Conservation (phyloP, 1,139 yeast species). For the Debaryomyces singareniensis region DNA sequence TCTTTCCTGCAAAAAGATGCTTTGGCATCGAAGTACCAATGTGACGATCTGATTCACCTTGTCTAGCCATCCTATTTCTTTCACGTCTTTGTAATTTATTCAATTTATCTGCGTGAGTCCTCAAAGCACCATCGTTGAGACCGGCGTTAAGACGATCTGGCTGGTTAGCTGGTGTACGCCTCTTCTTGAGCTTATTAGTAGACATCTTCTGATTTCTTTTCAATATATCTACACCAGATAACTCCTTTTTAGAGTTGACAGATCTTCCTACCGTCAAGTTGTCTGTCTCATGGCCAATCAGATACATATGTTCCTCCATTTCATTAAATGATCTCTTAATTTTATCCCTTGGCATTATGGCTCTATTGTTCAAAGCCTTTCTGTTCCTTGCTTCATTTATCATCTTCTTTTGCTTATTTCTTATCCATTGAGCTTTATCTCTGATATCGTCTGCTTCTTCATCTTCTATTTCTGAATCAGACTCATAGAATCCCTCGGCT, state of each 20-base stretch:
- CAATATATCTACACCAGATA: slow-evolving; percentile 74
- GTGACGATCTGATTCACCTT: slow-evolving; percentile 95
- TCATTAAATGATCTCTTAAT: slow-evolving; percentile 68
- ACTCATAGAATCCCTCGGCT: slow-evolving; percentile 90
- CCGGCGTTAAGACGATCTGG: slow-evolving; percentile 83
- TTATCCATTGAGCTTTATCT: slow-evolving; percentile 91
- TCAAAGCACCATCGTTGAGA: slow-evolving; percentile 72
- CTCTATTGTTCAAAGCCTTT: slow-evolving; percentile 81
- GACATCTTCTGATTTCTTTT: slow-evolving; percentile 46
- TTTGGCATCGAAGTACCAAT: slow-evolving; percentile 80
- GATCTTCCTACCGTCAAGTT: slow-evolving; percentile 47
- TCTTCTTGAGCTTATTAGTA: slow-evolving; percentile 37
- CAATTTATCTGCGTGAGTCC: slow-evolving; percentile 82
- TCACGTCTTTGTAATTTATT: slow-evolving; percentile 88
- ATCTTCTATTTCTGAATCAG: slow-evolving; percentile 69
- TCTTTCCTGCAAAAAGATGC: slow-evolving; percentile 93
- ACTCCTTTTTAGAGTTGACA: slow-evolving; percentile 29
- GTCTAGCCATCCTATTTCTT: slow-evolving; percentile 86
- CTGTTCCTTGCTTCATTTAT: slow-evolving; percentile 81
- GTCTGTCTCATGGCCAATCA: slow-evolving; percentile 81
- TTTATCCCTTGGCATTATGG: slow-evolving; percentile 90
- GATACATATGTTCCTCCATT: slow-evolving; percentile 85
- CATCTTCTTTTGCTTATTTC: slow-evolving; percentile 92
- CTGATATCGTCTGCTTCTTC: slow-evolving; percentile 63
- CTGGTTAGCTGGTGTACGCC: slow-evolving; percentile 47